Evolutionary conservation across 2,329 filamentous ascomycete species (phyloP).

Genomic region (Colletotrichum tanaceti): DNA sequence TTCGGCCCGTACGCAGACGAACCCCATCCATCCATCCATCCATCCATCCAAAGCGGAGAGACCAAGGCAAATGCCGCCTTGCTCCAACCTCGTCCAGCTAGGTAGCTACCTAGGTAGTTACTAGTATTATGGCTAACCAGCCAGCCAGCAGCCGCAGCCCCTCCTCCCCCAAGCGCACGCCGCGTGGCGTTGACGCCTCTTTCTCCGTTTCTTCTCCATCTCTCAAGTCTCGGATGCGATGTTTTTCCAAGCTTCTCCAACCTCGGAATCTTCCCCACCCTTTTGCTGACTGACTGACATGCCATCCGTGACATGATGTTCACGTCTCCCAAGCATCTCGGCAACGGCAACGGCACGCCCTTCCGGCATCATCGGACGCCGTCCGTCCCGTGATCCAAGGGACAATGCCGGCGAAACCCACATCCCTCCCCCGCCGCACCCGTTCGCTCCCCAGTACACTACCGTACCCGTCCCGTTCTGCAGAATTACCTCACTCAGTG

Average conservation of each 20-base stretch:
- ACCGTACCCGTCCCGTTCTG: neutral
- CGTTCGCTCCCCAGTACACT: no score
- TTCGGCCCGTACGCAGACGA: neutral
- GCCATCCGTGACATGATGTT: no score
- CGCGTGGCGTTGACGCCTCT: slow-evolving; percentile 33
- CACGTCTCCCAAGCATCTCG: neutral
- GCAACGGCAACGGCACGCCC: slow-evolving; percentile 23
- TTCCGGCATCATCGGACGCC: slow-evolving; percentile 2
- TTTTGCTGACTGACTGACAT: neutral
- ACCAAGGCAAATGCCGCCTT: slow-evolving; percentile 5
- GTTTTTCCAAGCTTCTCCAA: neutral
- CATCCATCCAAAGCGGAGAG: no score
- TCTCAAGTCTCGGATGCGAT: no score
- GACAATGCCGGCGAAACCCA: neutral
- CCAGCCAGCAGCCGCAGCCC: neutral
- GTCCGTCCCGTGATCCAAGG: no score
- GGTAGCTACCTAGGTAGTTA: no score
- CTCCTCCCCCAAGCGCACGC: neutral
- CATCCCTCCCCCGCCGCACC: neutral
- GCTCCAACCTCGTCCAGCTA: neutral
- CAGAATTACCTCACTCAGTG: neutral
- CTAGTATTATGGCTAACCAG: no score
- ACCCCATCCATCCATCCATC: no score
- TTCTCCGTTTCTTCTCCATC: neutral
- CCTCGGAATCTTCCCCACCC: neutral